Evolutionary conservation across 148 eudicot species (phyloP), one percentile per base, ranked within the genome.

Genomic region (Silene conica): DNA sequence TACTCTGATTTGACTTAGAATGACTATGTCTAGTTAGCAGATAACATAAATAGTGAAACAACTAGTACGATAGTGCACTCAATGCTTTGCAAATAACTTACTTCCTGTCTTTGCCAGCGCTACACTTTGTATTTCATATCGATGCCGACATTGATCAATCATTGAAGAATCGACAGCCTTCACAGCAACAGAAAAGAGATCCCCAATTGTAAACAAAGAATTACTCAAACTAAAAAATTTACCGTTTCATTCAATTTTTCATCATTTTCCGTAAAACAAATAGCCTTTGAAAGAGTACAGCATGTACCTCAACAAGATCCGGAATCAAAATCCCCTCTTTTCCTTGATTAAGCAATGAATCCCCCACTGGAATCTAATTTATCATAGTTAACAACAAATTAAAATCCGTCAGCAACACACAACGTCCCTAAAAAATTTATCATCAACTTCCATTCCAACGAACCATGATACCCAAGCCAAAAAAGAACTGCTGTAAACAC

Each of bases 291-390:
- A 22, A 46, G 34, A 2, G 65, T 20, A 5, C 57, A 38, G 62
- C 23, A 63, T 26, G 50, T 50, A 90, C 95, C 85, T 83, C 76
- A 48, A 85, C 80, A 61, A 57, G 74, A 63, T 81, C 77, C 48
- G 91, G 95, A 70, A 90, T 90, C 76, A 87, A 62, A 58, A 90
- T 91, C 67, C 85, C 72, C 46, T 86, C 91, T 73, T 90, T 90
- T 57, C 95, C 95, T 63, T 69, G 75, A 74, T 80, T 65, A 19
- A 87, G 73, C 59, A 76, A 73, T 6, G 86, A 80, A 70, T 80
- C 87, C 64, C 77, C 74, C 89, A 81, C 70, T 5, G 86, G 65
- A 66, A 87, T 82, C 91, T 87, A 74, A 41, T 63, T 54, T 67
- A 52, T 22, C 61, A 52, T 38, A 71, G 41, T 14, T 57, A 64